These are phyloP conservation scores for Schizophyllum commune DNA, from an alignment of 1,284 basidiomycete species.

Conservation along the genomic window DNA sequence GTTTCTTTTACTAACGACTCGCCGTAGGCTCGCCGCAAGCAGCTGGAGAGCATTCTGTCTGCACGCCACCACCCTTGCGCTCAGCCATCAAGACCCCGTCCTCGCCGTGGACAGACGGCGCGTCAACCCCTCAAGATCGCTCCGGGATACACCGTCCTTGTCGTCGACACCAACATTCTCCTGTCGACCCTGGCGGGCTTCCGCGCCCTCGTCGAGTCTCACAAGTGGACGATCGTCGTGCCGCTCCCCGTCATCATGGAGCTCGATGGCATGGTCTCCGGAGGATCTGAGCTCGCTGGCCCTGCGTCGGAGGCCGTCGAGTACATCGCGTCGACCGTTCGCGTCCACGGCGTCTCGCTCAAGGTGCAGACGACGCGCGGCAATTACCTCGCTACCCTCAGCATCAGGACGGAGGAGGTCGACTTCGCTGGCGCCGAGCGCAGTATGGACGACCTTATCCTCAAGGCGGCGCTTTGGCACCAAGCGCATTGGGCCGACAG, in stretches of 20 bases:
- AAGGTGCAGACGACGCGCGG: slow-evolving; percentile 94
- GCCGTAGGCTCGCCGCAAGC: slow-evolving; percentile 55
- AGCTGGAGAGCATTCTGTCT: slow-evolving; percentile 52
- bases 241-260: slow-evolving; percentile 95
- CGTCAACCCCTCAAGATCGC: slow-evolving; percentile 50
- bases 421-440: slow-evolving; percentile 67
- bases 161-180: slow-evolving; percentile 93
- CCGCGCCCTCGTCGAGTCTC: slow-evolving; percentile 69
- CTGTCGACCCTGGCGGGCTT: slow-evolving; percentile 74
- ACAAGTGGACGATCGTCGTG: slow-evolving; percentile 83
- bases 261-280: slow-evolving; percentile 80
- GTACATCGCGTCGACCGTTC: slow-evolving; percentile 74
- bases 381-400: slow-evolving; percentile 85
- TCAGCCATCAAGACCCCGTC: slow-evolving; percentile 20
- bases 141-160: slow-evolving; percentile 84
- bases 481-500: slow-evolving; percentile 88
- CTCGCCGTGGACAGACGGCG: slow-evolving; percentile 27
- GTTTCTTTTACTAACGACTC: slow-evolving; percentile 1
- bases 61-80: slow-evolving; percentile 28
- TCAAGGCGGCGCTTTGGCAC: slow-evolving; percentile 90
- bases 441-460: slow-evolving; percentile 92
- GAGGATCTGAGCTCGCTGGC: slow-evolving; percentile 59
- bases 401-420: slow-evolving; percentile 79
- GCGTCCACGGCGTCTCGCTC: slow-evolving; percentile 67
- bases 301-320: slow-evolving; percentile 65